Percentiles rank a stretch among this genome's conserved stretches.
phyloP scores from a whole-genome alignment of 148 eudicot genomes.

The Polygonum aviculare region DNA sequence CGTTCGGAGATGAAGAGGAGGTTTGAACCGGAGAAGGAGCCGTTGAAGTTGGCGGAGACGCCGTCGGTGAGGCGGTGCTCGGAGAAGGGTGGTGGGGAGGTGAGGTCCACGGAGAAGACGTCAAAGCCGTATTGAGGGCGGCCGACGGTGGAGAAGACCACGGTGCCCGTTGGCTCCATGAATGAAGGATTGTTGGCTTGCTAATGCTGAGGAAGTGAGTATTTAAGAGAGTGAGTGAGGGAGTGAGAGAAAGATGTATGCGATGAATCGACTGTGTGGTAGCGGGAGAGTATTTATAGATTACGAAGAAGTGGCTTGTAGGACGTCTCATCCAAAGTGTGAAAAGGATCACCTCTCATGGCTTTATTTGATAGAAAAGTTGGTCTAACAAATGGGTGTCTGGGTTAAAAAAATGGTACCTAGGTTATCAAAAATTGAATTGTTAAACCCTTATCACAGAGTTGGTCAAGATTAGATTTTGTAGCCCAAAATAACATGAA shows the following conservation, averaged over 20 bases:
- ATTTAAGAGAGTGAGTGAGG: not conserved
- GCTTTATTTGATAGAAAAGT: too few relatives aligned
- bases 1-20: slow-evolving; percentile 57
- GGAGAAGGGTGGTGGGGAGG: not conserved
- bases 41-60: slow-evolving; percentile 61
- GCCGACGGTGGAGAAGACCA: slow-evolving; percentile 59
- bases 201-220: not conserved
- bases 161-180: slow-evolving; percentile 27
- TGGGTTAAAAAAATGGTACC: too few relatives aligned
- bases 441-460: not conserved
- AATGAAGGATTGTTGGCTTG: not conserved
- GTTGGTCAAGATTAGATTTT: not conserved
- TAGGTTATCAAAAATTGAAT: too few relatives aligned
- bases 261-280: not conserved
- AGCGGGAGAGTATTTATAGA: not conserved
- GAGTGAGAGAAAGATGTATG: not conserved
- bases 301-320: not conserved
- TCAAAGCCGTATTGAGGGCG: slow-evolving; percentile 59
- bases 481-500: too few relatives aligned
- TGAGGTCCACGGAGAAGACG: slow-evolving; percentile 39
- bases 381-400: too few relatives aligned
- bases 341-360: too few relatives aligned
- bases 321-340: too few relatives aligned
- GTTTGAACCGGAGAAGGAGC: slow-evolving; percentile 34
- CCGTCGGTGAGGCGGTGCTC: slow-evolving; percentile 62